Evolutionary conservation across 2,329 filamentous ascomycete genomes (phyloP), one percentile per base, ranked within the genome.

Genomic region (Colletotrichum sp.): DNA sequence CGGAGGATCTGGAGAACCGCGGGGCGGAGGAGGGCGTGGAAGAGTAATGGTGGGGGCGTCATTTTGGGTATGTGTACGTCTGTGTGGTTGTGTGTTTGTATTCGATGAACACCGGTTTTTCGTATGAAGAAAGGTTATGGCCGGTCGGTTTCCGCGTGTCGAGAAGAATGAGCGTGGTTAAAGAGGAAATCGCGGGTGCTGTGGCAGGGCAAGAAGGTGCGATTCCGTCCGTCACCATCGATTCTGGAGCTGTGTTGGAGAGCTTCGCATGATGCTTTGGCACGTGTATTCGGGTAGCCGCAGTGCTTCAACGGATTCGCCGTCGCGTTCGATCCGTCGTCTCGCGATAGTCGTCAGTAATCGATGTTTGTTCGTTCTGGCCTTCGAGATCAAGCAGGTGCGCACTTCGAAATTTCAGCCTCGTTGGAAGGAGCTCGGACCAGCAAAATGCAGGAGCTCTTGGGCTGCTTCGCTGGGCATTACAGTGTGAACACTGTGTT

Each of bases 1-100:
- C 96, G 95, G 66, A 98, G 91, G 79, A 98, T 96, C 84, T 98
- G 95, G 72, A 98, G 91, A 74, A 98, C 91, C 62, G 93, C 93
- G 3, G 96, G 96, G 55, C 95, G 95, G 71, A 98, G 89, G 76
- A 98, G 92, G 74, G 94, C 93, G 83, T 95, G 93, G 85, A 87
- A 90, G 70, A 90, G 83, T n/a, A 86, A 82, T 12, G 85, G 83
- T 5, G 85, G 86, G 36, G 79, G 84, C 75, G 84, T 84, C 87
- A 89, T 89, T 47, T 34, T 70, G 16, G 18, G 66, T 63, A 8
- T 66, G 47, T 29, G 4, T n/a, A 16, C n/a, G 24, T 29, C 1
- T 18, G 18, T 38, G 3, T 64, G 5, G 2, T 13, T 55, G 38
- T 66, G 3, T 15, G 6, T 2, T 31, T 54, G 13, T 21, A 9